These are phyloP conservation scores for Claviceps pazoutovae DNA, from an alignment of 2,329 filamentous ascomycete species.

Conservation along the genomic window DNA sequence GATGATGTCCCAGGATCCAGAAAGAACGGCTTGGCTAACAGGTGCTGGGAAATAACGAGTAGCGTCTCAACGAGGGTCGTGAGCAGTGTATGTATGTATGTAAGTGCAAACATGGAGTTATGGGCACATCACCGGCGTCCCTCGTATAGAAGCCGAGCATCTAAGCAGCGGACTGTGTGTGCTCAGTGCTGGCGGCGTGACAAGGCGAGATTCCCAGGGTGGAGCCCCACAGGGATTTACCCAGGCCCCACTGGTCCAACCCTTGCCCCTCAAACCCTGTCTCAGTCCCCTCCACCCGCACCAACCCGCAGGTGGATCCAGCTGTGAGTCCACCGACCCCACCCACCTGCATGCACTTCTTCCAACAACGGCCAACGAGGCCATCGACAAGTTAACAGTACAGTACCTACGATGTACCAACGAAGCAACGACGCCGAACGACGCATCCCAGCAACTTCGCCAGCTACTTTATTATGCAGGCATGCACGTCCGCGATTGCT, in stretches of 20 bases:
- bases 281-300: too few relatives aligned
- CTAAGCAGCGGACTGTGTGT: neutral
- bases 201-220: neutral
- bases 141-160: neutral
- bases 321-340: neutral
- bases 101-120: too few relatives aligned
- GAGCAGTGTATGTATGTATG: too few relatives aligned
- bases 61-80: too few relatives aligned
- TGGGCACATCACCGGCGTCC: neutral
- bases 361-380: too few relatives aligned
- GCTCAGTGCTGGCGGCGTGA: neutral
- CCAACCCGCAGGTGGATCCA: too few relatives aligned
- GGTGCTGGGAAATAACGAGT: too few relatives aligned
- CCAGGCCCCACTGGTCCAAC: neutral
- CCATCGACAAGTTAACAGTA: too few relatives aligned
- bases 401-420: too few relatives aligned
- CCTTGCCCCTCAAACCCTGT: neutral
- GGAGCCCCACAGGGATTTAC: neutral
- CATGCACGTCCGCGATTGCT: conserved; percentile 1
- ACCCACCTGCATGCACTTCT: neutral
- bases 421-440: neutral
- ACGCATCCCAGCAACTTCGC: conserved; percentile 3
- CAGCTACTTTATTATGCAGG: conserved; percentile 1
- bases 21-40: too few relatives aligned
- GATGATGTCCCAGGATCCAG: too few relatives aligned